These are phyloP conservation scores for Calophaca sinica DNA, from an alignment of 306 rosid species.

Conservation along the genomic window DNA sequence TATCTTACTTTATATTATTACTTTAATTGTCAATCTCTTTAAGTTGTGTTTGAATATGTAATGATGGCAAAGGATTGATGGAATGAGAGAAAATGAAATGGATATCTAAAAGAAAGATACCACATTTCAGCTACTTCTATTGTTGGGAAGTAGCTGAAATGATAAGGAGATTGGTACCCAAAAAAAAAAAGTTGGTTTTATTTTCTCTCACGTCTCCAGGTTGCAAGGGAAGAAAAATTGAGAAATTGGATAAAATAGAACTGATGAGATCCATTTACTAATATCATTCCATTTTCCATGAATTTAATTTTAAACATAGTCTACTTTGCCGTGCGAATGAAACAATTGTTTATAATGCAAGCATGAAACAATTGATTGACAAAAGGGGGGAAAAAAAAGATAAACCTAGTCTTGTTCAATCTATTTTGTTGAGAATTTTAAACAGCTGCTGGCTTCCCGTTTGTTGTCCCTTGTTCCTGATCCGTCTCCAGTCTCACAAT, in stretches of 20 bases:
- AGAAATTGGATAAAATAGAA: background rate
- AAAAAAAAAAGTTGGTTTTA: background rate
- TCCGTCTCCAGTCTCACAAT: slow-evolving; percentile 45
- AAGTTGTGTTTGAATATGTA: background rate
- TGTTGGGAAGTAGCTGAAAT: background rate
- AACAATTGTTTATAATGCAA: background rate
- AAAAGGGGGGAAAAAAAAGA: background rate
- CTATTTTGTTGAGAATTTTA: slow-evolving; percentile 34
- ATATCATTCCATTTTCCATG: background rate
- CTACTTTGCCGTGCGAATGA: too few species aligned
- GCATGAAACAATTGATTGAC: slow-evolving; percentile 19
- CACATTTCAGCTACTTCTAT: background rate
- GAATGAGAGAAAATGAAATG: background rate
- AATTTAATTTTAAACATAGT: too few species aligned
- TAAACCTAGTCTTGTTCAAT: slow-evolving; percentile 34
- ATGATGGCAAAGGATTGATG: background rate
- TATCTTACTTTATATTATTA: too few species aligned
- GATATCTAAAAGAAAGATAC: background rate
- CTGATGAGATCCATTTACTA: background rate
- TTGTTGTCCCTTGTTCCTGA: slow-evolving; percentile 35
- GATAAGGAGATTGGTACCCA: background rate
- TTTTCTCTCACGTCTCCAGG: background rate
- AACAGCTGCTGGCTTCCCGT: slow-evolving; percentile 47
- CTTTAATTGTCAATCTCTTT: background rate
- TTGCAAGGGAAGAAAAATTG: background rate